phyloP scores from a whole-genome alignment of 2,329 filamentous ascomycete species.

The Colletotrichum cuscutae region DNA sequence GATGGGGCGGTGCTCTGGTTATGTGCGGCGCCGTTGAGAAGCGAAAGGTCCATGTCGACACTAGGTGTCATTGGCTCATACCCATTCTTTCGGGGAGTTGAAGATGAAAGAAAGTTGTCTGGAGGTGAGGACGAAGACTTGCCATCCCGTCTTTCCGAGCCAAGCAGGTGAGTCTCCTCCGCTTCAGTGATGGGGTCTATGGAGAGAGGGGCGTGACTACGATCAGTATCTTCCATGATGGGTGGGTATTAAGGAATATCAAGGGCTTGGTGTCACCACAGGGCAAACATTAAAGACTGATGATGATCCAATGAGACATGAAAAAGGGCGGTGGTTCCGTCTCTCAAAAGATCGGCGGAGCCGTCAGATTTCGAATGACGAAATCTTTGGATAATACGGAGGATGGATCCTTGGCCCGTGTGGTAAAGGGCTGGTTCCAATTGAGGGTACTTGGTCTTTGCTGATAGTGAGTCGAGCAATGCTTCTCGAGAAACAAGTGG shows the following conservation, averaged over 20 bases:
- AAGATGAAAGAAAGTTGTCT: constrained; percentile 12
- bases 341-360: constrained; percentile 14
- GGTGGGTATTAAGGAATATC: neutral
- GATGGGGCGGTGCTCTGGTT: neutral
- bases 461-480: constrained; percentile 6
- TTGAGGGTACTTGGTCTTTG: neutral
- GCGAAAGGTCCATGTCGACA: constrained; percentile 24
- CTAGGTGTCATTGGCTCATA: constrained; percentile 22
- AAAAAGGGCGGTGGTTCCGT: neutral
- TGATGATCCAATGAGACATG: constrained; percentile 21
- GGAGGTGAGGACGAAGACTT: neutral
- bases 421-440: neutral
- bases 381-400: neutral
- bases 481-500: neutral
- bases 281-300: constrained; percentile 2
- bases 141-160: constrained; percentile 2
- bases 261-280: neutral
- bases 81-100: constrained; percentile 16
- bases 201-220: constrained; percentile 5
- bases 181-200: constrained; percentile 19
- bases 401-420: neutral
- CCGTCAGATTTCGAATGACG: neutral
- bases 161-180: constrained; percentile 13
- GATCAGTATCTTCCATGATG: constrained; percentile 6
- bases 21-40: constrained; percentile 3